Conservation (phyloP, 2,329 filamentous ascomycete species). For the Monosporascus cannonballus region DNA sequence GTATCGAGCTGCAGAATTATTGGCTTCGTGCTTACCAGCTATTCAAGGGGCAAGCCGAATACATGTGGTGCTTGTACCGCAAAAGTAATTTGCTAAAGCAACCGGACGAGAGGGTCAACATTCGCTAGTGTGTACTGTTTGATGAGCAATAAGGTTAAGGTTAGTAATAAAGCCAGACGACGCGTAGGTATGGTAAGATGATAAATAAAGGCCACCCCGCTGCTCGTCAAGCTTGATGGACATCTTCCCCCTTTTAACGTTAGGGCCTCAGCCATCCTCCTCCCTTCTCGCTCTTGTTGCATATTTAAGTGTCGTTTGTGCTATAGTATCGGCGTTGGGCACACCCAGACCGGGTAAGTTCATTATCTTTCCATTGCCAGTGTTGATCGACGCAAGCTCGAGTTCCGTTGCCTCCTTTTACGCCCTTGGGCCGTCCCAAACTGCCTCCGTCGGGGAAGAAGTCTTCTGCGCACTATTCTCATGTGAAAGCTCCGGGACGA, state of each 20-base stretch:
- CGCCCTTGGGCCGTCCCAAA: neutral
- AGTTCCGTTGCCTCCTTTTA: constrained; percentile 3
- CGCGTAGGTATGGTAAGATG: neutral
- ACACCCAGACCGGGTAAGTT: constrained; percentile 15
- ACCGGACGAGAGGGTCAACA: neutral
- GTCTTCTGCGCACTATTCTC: constrained; percentile 4
- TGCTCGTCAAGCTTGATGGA: neutral
- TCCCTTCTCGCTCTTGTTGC: neutral
- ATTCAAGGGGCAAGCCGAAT: neutral
- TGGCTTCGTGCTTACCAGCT: neutral
- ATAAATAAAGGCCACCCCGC: neutral
- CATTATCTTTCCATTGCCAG: constrained; percentile 14
- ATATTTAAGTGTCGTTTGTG: too few species aligned
- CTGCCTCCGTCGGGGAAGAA: neutral
- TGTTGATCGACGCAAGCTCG: constrained; percentile 5
- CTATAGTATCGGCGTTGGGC: constrained; percentile 1
- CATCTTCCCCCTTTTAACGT: neutral
- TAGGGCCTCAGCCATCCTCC: neutral
- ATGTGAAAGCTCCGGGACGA: too few species aligned
- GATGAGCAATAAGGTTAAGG: neutral
- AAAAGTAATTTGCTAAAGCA: neutral
- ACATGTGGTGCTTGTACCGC: too few species aligned
- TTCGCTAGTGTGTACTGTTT: neutral
- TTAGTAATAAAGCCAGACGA: neutral
- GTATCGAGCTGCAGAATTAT: neutral